A percentile compares a stretch with the other conserved stretches of the same genome.
Evolutionary conservation across 108 stramenopile species (phyloP).

Genomic region (Cylindrotheca closterium): DNA sequence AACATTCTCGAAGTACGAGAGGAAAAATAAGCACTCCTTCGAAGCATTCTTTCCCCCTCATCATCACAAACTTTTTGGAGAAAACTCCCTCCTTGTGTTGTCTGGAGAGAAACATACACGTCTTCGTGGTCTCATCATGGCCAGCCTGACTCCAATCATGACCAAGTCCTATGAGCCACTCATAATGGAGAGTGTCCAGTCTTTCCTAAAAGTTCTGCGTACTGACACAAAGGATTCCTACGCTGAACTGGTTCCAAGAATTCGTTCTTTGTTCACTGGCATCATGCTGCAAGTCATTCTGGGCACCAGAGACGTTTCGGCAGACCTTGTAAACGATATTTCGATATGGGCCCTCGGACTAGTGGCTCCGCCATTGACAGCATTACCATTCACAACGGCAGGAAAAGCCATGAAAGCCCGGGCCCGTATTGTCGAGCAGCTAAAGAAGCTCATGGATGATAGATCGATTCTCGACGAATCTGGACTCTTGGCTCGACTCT

Average conservation of each 20-base stretch:
- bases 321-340: conserved; percentile 17
- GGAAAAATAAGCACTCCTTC: conserved; percentile 15
- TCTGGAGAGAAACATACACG: conserved; percentile 29
- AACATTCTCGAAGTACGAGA: conserved; percentile 21
- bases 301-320: conserved; percentile 5
- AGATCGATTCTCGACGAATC: neutral
- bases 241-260: conserved; percentile 14
- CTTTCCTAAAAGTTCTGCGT: conserved; percentile 18
- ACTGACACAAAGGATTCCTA: neutral
- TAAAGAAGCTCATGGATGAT: conserved; percentile 20
- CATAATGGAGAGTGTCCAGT: conserved; percentile 13
- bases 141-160: conserved; percentile 21
- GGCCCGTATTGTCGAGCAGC: conserved; percentile 16
- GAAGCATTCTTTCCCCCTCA: conserved; percentile 41
- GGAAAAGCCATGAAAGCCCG: conserved; percentile 31
- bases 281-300: conserved; percentile 22
- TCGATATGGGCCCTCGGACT: conserved; percentile 33
- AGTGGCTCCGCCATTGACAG: conserved; percentile 79
- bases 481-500: conserved; percentile 2
- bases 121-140: conserved; percentile 19
- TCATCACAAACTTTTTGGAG: conserved; percentile 30
- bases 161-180: conserved; percentile 16
- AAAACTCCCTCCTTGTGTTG: conserved; percentile 25
- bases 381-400: conserved; percentile 56
- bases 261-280: conserved; percentile 26